Evolutionary conservation across 495 filamentous ascomycete genomes (phyloP), one percentile per base, ranked within the genome.

Genomic region (Xylaria flabelliformis): DNA sequence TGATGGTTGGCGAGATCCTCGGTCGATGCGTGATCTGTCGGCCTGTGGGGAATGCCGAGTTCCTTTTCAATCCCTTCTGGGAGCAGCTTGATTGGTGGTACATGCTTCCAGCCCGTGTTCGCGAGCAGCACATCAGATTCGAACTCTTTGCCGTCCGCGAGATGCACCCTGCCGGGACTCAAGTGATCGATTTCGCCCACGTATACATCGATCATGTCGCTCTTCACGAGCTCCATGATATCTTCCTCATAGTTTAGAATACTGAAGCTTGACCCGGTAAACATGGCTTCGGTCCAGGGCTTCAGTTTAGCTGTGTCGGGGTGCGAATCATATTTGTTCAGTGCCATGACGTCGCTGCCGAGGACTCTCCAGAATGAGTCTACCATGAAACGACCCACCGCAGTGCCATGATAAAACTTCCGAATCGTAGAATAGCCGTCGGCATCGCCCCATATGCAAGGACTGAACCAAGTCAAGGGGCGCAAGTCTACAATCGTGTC

Each of bases 231-330:
- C 21, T 88, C 85, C 77, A 90, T 88, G 79, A 93, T 85, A 72
- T 91, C 79, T 12, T 84, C 87, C 0, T 86, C 85, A 74, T 92
- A 93, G 79, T 93, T 93, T 59, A 93, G 82, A 67, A 92, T 90
- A 24, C 86, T 86, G 46, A 91, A 81, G 17, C 84, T 83, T 19
- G 80, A 79, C 6, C 86, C 91, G 39, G 85, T 84, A 85, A 88
- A 92, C 77, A 93, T 90, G 0, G 88, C 76, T 15, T 81, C 75
- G 15, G 85, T 80, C 88, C 88, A 90, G 0, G 90, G 90, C 74
- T 87, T 83, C 29, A 92, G 82, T 74, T 90, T 90, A 6, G 78
- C 77, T 0, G 84, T 87, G 68, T 92, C 89, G 3, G 87, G 86
- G 74, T 91, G 85, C 13, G 83, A 80, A 66, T 88, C 82, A 72